phyloP scores from a whole-genome alignment of 1,284 basidiomycete genomes.

The Erythrobasidium hasegawianum region DNA sequence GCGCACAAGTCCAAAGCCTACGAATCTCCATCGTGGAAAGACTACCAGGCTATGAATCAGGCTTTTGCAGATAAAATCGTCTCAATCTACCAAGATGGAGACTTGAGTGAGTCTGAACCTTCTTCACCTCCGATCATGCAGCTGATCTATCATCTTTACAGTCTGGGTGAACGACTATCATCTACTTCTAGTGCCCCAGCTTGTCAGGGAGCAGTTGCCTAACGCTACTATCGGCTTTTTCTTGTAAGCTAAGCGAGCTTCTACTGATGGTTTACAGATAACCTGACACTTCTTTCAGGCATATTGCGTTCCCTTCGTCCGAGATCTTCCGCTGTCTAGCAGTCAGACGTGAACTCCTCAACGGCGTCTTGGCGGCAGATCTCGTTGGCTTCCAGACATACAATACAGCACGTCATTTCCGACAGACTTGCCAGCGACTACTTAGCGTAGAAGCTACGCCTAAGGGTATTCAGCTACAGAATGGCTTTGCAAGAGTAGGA shows the following conservation, averaged over 20 bases:
- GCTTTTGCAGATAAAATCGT: constrained; percentile 75
- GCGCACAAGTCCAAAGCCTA: constrained; percentile 76
- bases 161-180: constrained; percentile 72
- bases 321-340: constrained; percentile 82
- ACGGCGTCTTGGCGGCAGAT: constrained; percentile 70
- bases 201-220: constrained; percentile 63
- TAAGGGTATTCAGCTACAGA: constrained; percentile 65
- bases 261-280: no score
- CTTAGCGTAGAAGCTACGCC: constrained; percentile 74
- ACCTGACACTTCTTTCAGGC: constrained; percentile 49
- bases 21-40: constrained; percentile 67
- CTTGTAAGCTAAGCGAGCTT: constrained; percentile 49
- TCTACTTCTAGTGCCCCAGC: constrained; percentile 72
- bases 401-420: constrained; percentile 25
- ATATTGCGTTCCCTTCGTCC: constrained; percentile 80
- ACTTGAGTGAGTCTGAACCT: constrained; percentile 57
- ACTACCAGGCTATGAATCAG: constrained; percentile 77
- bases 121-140: constrained; percentile 37
- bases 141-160: constrained; percentile 10
- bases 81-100: constrained; percentile 69
- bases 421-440: constrained; percentile 75
- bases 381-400: constrained; percentile 80
- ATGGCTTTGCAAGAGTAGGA: constrained; percentile 69
- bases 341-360: constrained; percentile 56
- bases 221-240: constrained; percentile 78